Conservation (phyloP, 2,329 filamentous ascomycete species). For the Trichoderma semiorbis region DNA sequence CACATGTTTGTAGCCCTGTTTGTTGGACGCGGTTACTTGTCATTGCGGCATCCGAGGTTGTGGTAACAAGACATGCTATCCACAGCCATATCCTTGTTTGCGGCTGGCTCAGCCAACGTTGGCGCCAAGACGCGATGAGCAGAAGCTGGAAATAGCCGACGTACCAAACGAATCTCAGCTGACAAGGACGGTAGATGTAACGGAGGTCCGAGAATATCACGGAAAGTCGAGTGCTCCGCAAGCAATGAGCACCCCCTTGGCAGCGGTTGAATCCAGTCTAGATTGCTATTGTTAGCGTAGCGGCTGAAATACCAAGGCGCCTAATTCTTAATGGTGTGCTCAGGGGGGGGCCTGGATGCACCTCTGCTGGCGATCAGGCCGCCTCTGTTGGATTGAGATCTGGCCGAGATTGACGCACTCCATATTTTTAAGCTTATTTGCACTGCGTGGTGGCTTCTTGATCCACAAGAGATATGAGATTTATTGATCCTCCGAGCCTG, state of each 20-base stretch:
- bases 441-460: neutral
- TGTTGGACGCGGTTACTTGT: neutral
- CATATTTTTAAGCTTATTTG: conserved; percentile 8
- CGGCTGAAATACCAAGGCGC: neutral
- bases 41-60: neutral
- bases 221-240: neutral
- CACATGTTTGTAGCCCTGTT: neutral
- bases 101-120: neutral
- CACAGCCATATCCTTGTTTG: neutral
- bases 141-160: neutral
- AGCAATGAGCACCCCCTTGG: neutral
- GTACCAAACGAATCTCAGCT: neutral
- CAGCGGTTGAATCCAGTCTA: neutral
- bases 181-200: neutral
- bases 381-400: conserved; percentile 1
- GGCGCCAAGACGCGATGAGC: neutral
- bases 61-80: neutral
- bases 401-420: neutral
- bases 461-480: neutral
- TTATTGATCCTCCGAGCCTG: neutral
- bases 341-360: neutral
- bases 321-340: neutral
- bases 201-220: neutral
- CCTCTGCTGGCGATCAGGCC: neutral
- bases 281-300: neutral